Evolutionary conservation across 179 eudicot species (phyloP), one percentile per base, ranked within the genome.

Genomic region (Gypsophila paniculata): DNA sequence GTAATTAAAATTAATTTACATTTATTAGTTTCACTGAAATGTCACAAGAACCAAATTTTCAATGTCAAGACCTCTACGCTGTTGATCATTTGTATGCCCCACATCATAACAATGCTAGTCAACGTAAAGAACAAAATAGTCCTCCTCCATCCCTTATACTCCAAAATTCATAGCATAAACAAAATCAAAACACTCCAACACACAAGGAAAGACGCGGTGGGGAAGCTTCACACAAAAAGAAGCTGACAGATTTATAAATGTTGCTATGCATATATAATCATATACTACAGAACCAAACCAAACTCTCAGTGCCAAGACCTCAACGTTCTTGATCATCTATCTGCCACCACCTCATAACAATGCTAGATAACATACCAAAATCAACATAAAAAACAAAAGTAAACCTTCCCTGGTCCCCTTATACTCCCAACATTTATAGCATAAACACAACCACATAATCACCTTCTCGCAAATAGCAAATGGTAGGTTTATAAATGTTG

Each of bases 91-190:
- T 44, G 17, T 22, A 9, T 11, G n/a, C 9, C 18, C 18, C 8
- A 4, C 53, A 19, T 19, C 52, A n/a, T 17, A 18, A 19, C 1
- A 36, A 36, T 38, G 51, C 68, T 63, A 38, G 51, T 63, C 25
- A n/a, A 39, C 25, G 18, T 19, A 11, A 63, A 2, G 6, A 63
- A 63, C 6, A 39, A 39, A n/a, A 18, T 0, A 38, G 9, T 0
- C 13, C 1, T n/a, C 25, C 38, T 1, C 49, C 6, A 22, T 6
- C 23, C 49, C 23, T 8, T 9, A 38, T 39, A 8, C 51, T 63
- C 68, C 39, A 3, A 36, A 63, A n/a, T 18, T 18, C 51, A 63
- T 36, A 63, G 49, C 68, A 19, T 38, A 63, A 7, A 63, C 51
- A 18, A 5, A 25, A 61, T 6, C 39, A 32, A 61, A 12, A 9